Conservation (phyloP, 2,329 filamentous ascomycete species). For the Helotiales sp. region DNA sequence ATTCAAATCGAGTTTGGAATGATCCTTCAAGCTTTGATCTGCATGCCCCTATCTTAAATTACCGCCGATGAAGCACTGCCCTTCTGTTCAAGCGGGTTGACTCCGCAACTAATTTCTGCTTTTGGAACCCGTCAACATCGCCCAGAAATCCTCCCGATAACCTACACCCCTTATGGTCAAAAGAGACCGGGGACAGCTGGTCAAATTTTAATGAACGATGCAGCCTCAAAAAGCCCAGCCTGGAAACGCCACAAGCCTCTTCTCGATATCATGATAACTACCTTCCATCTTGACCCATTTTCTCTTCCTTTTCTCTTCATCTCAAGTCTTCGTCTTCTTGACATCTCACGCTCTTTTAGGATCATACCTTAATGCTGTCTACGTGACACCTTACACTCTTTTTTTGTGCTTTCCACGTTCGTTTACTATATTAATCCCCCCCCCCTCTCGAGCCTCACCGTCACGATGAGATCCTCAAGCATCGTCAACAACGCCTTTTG, state of each 20-base stretch:
- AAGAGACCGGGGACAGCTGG: neutral
- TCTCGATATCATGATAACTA: neutral
- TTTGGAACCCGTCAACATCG: neutral
- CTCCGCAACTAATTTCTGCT: constrained; percentile 1
- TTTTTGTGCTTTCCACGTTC: constrained; percentile 6
- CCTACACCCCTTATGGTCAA: neutral
- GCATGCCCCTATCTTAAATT: neutral
- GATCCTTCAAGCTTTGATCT: neutral
- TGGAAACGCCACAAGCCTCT: neutral
- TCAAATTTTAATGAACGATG: neutral
- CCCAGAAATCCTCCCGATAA: neutral
- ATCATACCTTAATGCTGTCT: constrained; percentile 11
- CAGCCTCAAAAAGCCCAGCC: neutral
- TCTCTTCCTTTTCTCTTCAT: neutral
- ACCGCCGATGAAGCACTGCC: neutral
- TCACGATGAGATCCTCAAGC: constrained; percentile 4
- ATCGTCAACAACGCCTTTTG: neutral
- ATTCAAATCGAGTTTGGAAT: neutral
- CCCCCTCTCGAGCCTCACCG: neutral
- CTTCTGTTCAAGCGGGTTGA: neutral
- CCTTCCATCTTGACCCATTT: neutral
- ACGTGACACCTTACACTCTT: constrained; percentile 4
- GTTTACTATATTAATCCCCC: neutral
- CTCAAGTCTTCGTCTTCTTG: neutral
- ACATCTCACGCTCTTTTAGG: constrained; percentile 9